phyloP scores from a whole-genome alignment of 139 green algal species.

The Coelastrella sp. region DNA sequence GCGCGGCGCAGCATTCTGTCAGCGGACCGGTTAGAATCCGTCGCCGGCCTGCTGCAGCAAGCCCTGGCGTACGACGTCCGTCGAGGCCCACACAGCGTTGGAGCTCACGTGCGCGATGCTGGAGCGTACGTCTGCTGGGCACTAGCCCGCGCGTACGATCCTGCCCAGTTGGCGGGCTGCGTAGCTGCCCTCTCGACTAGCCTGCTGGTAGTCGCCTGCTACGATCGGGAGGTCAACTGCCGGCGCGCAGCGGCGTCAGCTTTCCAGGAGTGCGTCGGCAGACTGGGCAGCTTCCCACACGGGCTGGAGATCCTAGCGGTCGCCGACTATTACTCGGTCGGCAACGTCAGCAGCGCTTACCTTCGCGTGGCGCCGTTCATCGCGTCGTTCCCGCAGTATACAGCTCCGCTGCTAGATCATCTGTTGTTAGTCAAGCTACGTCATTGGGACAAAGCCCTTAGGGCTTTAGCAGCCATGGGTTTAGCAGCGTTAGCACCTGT shows the following conservation, averaged over 20 bases:
- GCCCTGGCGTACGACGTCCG: slow-evolving; percentile 95
- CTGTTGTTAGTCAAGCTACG: slow-evolving; percentile 87
- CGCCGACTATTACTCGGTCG: slow-evolving; percentile 95
- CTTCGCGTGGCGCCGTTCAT: slow-evolving; percentile 60
- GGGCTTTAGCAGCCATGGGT: slow-evolving; percentile 83
- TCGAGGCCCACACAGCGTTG: slow-evolving; percentile 90
- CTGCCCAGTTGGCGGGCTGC: slow-evolving; percentile 62
- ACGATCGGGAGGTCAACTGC: slow-evolving; percentile 90
- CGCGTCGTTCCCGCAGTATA: slow-evolving; percentile 47
- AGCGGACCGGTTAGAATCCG: slow-evolving; percentile 70
- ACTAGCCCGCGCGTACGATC: slow-evolving; percentile 90
- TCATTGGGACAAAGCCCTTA: slow-evolving; percentile 93
- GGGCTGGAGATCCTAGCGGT: slow-evolving; percentile 93
- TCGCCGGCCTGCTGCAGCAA: slow-evolving; percentile 65
- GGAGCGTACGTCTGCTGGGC: slow-evolving; percentile 98
- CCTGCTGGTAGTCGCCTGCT: slow-evolving; percentile 91
- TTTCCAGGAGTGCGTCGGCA: slow-evolving; percentile 97
- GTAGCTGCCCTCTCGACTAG: slow-evolving; percentile 73
- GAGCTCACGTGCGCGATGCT: slow-evolving; percentile 95
- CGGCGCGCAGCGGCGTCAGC: slow-evolving; percentile 93
- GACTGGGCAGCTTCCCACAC: slow-evolving; percentile 88
- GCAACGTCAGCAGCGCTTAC: slow-evolving; percentile 48
- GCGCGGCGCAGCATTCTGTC: slow-evolving; percentile 91
- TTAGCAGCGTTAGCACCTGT: slow-evolving; percentile 79
- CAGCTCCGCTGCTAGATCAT: slow-evolving; percentile 73